phyloP scores from a whole-genome alignment of 805 yeast genomes.

The Yarrowia hollandica region DNA sequence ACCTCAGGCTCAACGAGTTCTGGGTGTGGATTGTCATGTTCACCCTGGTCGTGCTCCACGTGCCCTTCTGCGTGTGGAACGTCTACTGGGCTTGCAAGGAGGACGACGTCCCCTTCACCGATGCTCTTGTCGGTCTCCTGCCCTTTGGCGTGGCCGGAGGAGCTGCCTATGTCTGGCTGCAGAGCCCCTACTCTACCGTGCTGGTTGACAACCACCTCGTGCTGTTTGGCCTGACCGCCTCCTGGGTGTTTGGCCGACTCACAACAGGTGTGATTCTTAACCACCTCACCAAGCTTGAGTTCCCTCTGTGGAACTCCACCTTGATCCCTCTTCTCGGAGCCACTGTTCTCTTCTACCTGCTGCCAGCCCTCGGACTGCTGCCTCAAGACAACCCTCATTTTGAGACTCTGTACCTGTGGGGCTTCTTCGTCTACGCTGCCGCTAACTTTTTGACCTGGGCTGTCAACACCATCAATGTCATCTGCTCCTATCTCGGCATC shows the following conservation, averaged over 20 bases:
- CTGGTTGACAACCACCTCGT: conserved; percentile 53
- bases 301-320: conserved; percentile 74
- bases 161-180: conserved; percentile 49
- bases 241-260: conserved; percentile 87
- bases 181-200: conserved; percentile 51
- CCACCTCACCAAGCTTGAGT: conserved; percentile 79
- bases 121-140: conserved; percentile 52
- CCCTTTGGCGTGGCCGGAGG: conserved; percentile 66
- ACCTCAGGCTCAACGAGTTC: conserved; percentile 33
- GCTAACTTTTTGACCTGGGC: conserved; percentile 67
- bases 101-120: conserved; percentile 43
- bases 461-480: conserved; percentile 71
- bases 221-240: conserved; percentile 72
- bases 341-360: conserved; percentile 44
- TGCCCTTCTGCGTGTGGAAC: conserved; percentile 60
- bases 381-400: conserved; percentile 37
- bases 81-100: conserved; percentile 49
- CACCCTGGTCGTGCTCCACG: conserved; percentile 52
- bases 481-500: conserved; percentile 80
- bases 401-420: conserved; percentile 50
- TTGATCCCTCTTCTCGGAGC: conserved; percentile 48
- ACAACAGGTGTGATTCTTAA: conserved; percentile 61
- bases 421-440: conserved; percentile 64
- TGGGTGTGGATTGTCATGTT: conserved; percentile 42
- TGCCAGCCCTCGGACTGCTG: conserved; percentile 52